Percentiles rank a stretch among this genome's conserved stretches.
These are phyloP conservation scores for Claviceps pazoutovae DNA, from an alignment of 2,329 filamentous ascomycete species.

Conservation along the genomic window DNA sequence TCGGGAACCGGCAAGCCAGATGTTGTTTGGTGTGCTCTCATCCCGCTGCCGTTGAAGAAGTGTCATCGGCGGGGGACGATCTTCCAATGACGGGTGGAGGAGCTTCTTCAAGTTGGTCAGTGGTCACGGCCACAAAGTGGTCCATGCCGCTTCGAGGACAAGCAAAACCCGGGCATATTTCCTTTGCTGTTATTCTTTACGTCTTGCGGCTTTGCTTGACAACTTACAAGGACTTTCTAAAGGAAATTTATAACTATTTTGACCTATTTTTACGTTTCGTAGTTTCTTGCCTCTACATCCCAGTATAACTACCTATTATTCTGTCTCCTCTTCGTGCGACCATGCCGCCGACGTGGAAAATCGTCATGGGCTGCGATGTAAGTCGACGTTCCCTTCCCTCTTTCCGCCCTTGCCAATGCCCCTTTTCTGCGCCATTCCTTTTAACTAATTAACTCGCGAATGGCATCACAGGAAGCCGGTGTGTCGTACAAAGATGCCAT, in stretches of 20 bases:
- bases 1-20: not conserved
- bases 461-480: constrained; percentile 46
- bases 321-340: constrained; percentile 5
- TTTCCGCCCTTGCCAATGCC: no score
- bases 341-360: constrained; percentile 36
- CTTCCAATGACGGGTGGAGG: not conserved
- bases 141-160: not conserved
- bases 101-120: not conserved
- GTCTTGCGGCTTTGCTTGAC: not conserved
- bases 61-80: not conserved
- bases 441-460: not conserved
- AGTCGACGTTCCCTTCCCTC: constrained; percentile 12
- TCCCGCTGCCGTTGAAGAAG: not conserved
- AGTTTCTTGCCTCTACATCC: not conserved
- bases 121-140: not conserved
- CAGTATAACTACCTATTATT: not conserved
- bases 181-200: not conserved
- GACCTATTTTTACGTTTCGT: not conserved
- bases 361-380: constrained; percentile 41
- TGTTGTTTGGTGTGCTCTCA: not conserved
- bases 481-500: constrained; percentile 66
- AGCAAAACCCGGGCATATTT: not conserved
- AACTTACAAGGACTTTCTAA: not conserved
- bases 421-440: not conserved
- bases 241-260: not conserved